These are phyloP conservation scores for Acorus calamus DNA, from an alignment of 106 monocot genomes.

Conservation along the genomic window DNA sequence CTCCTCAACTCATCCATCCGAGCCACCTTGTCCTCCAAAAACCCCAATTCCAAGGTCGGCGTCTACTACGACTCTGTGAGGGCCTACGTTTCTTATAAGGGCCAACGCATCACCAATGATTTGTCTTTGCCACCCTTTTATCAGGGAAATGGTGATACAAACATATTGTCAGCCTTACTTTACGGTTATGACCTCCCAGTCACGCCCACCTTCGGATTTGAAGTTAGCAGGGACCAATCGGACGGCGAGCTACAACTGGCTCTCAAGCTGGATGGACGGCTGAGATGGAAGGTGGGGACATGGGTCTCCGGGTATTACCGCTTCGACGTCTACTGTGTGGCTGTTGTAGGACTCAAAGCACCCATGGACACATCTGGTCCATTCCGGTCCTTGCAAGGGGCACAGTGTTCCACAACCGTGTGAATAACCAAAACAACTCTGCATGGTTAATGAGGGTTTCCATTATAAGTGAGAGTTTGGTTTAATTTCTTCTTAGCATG, in stretches of 20 bases:
- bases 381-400: conserved; percentile 29
- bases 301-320: conserved; percentile 58
- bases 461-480: too few species aligned
- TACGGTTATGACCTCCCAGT: conserved; percentile 35
- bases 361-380: conserved; percentile 6
- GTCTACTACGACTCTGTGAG: conserved; percentile 54
- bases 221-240: conserved; percentile 37
- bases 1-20: conserved; percentile 63
- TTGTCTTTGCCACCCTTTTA: conserved; percentile 42
- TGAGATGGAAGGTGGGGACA: conserved; percentile 74
- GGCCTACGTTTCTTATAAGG: conserved; percentile 41
- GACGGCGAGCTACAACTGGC: conserved; percentile 26
- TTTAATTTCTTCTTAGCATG: too few species aligned
- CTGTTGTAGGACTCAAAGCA: conserved; percentile 17
- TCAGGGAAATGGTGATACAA: conserved; percentile 47
- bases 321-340: conserved; percentile 50
- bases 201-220: conserved; percentile 25
- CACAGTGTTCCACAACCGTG: conserved; percentile 42
- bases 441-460: too few species aligned
- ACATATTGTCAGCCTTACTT: conserved; percentile 38
- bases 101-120: conserved; percentile 51
- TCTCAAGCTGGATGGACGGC: conserved; percentile 40
- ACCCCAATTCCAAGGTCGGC: conserved; percentile 58
- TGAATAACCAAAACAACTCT: conserved; percentile 1
- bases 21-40: conserved; percentile 42